Conservation (phyloP, 148 eudicot genomes). For the Fagopyrum homotropicum region DNA sequence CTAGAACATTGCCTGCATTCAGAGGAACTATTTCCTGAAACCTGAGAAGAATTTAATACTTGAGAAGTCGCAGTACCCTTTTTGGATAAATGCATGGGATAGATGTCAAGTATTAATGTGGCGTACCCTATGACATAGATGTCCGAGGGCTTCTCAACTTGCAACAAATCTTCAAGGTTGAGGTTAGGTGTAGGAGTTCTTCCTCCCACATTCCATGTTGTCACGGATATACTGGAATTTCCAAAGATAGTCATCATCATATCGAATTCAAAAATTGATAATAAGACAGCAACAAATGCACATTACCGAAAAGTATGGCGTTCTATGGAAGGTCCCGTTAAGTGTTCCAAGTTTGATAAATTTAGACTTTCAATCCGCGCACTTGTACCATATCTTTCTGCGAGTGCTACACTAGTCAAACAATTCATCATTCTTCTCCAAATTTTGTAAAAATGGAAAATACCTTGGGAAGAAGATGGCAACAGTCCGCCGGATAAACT, state of each 20-base stretch:
- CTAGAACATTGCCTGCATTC: slow-evolving; percentile 81
- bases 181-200: slow-evolving; percentile 54
- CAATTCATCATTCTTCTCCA: background rate
- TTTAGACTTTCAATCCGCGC: slow-evolving; percentile 53
- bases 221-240: slow-evolving; percentile 52
- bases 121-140: slow-evolving; percentile 75
- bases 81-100: too few species aligned
- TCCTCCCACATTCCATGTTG: slow-evolving; percentile 95
- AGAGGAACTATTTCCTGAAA: slow-evolving; percentile 95
- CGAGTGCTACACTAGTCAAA: slow-evolving; percentile 10
- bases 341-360: slow-evolving; percentile 49
- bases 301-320: slow-evolving; percentile 52
- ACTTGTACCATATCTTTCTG: slow-evolving; percentile 50
- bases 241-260: background rate
- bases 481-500: slow-evolving; percentile 40
- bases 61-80: too few species aligned
- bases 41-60: slow-evolving; percentile 22
- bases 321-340: slow-evolving; percentile 39
- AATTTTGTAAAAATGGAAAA: too few species aligned
- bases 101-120: background rate
- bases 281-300: background rate
- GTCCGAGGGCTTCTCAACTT: slow-evolving; percentile 65
- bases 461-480: background rate
- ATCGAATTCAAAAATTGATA: background rate
- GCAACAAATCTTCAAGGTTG: slow-evolving; percentile 71